Evolutionary conservation across 2,329 filamentous ascomycete genomes (phyloP).

Genomic region (Xylaria multiplex): DNA sequence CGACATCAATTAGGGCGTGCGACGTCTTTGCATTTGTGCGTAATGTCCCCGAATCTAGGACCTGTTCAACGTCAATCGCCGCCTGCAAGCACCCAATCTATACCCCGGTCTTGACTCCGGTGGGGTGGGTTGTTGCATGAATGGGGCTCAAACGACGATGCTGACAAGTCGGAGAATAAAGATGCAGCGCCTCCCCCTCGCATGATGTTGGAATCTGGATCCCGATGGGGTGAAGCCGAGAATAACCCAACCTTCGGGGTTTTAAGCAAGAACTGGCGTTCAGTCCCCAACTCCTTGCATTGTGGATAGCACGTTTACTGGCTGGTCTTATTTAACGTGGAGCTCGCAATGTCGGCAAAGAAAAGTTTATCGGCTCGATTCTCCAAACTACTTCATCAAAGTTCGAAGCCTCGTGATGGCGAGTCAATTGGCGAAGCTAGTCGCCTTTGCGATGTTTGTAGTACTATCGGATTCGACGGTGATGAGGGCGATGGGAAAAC

Average conservation of each 20-base stretch:
- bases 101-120: not conserved
- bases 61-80: too few relatives aligned
- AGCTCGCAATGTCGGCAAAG: slow-evolving; percentile 25
- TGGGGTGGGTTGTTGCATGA: slow-evolving; percentile 15
- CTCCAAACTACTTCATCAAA: slow-evolving; percentile 35
- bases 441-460: slow-evolving; percentile 35
- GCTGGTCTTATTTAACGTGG: not conserved
- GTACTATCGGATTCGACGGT: slow-evolving; percentile 31
- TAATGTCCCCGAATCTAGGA: too few relatives aligned
- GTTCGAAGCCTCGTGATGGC: slow-evolving; percentile 16
- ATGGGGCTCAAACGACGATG: slow-evolving; percentile 20
- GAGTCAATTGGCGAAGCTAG: slow-evolving; percentile 3
- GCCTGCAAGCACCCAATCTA: not conserved
- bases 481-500: slow-evolving; percentile 14
- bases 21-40: too few relatives aligned
- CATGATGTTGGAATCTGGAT: slow-evolving; percentile 1
- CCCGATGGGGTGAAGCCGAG: not conserved
- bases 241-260: not conserved
- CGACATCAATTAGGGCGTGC: too few relatives aligned
- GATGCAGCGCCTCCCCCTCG: slow-evolving; percentile 5
- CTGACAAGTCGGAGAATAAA: slow-evolving; percentile 12
- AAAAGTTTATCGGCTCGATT: slow-evolving; percentile 35
- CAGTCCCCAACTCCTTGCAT: not conserved
- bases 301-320: not conserved
- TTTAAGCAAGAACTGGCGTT: not conserved